Percentiles rank a stretch among this genome's conserved stretches.
phyloP scores from a whole-genome alignment of 345 rosid genomes.

The Gossypium rotundifolium region DNA sequence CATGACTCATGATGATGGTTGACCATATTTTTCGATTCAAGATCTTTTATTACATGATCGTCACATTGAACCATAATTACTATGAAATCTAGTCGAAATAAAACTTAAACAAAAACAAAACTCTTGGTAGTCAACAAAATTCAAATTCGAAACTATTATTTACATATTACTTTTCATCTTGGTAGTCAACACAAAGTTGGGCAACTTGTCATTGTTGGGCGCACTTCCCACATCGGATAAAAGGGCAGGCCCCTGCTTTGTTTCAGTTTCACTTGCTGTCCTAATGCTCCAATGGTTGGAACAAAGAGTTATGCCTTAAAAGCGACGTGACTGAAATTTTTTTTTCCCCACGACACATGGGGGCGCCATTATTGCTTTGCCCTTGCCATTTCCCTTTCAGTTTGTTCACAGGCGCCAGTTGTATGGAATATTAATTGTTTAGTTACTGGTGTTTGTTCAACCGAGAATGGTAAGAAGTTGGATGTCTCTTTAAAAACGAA shows the following conservation, averaged over 20 bases:
- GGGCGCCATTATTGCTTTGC: slow-evolving; percentile 27
- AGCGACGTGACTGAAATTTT: slow-evolving; percentile 29
- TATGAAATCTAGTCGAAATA: no score
- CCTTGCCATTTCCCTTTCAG: slow-evolving; percentile 29
- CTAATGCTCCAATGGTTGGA: slow-evolving; percentile 5
- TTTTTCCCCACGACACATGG: slow-evolving; percentile 30
- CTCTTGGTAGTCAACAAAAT: no score
- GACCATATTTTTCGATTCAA: no score
- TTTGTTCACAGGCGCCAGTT: slow-evolving; percentile 1
- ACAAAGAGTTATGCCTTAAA: slow-evolving; percentile 16
- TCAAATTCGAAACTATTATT: neutral
- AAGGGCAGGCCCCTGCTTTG: slow-evolving; percentile 13
- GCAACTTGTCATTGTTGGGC: neutral
- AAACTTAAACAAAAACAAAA: no score
- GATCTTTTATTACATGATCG: no score
- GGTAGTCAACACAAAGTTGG: neutral
- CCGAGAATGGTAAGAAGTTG: neutral
- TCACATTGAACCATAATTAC: no score
- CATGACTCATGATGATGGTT: no score
- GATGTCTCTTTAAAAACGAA: no score
- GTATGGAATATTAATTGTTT: neutral
- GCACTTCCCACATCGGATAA: slow-evolving; percentile 20
- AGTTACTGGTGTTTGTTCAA: neutral
- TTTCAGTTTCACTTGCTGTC: slow-evolving; percentile 12
- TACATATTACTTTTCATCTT: neutral